phyloP scores from a whole-genome alignment of 495 filamentous ascomycete genomes.

The Chaetomium tenue region DNA sequence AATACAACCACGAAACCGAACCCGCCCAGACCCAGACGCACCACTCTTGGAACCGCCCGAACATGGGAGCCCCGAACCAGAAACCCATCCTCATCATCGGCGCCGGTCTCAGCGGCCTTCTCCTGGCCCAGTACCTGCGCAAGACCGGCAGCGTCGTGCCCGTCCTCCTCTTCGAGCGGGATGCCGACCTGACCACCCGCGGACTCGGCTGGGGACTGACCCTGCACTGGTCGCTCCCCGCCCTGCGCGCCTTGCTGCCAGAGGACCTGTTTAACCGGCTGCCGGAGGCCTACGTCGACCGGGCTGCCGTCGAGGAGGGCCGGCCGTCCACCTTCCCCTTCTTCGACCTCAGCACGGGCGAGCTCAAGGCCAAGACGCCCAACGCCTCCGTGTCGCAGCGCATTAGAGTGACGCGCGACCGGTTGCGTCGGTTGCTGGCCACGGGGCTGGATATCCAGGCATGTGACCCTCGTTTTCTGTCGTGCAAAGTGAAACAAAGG shows the following conservation, averaged over 20 bases:
- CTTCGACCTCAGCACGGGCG: slow-evolving; percentile 53
- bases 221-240: slow-evolving; percentile 56
- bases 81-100: slow-evolving; percentile 51
- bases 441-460: slow-evolving; percentile 49
- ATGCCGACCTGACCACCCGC: slow-evolving; percentile 46
- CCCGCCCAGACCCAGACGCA: neutral
- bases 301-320: slow-evolving; percentile 28
- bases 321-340: slow-evolving; percentile 46
- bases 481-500: neutral
- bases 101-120: slow-evolving; percentile 59
- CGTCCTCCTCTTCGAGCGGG: slow-evolving; percentile 56
- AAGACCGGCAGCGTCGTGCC: slow-evolving; percentile 33
- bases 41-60: neutral
- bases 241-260: slow-evolving; percentile 51
- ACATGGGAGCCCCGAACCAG: slow-evolving; percentile 15
- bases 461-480: slow-evolving; percentile 9
- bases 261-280: slow-evolving; percentile 47
- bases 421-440: slow-evolving; percentile 49
- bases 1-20: neutral
- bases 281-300: slow-evolving; percentile 50
- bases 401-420: slow-evolving; percentile 51
- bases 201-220: slow-evolving; percentile 60
- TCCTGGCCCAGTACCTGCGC: slow-evolving; percentile 58
- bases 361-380: slow-evolving; percentile 41
- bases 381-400: slow-evolving; percentile 47